These are phyloP conservation scores for Erysimum cheiri DNA, from an alignment of 441 rosid genomes.

Conservation along the genomic window DNA sequence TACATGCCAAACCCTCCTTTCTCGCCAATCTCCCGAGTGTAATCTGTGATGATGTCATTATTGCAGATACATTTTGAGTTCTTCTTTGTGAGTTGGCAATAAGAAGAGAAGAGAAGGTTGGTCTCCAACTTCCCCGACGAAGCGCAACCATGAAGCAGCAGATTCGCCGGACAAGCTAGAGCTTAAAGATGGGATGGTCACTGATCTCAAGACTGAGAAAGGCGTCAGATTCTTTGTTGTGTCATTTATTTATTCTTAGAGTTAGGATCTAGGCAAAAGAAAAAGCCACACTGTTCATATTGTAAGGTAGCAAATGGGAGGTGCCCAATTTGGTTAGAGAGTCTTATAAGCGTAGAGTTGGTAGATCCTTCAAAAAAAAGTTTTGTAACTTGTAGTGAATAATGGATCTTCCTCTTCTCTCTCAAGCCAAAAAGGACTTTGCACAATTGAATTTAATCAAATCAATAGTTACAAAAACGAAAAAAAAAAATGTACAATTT, in stretches of 20 bases:
- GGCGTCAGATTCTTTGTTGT: constrained; percentile 37
- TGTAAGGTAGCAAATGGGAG: constrained; percentile 49
- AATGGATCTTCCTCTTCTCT: constrained; percentile 37
- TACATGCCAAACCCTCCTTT: constrained; percentile 83
- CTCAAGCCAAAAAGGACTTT: constrained; percentile 16
- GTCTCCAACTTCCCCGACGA: constrained; percentile 12
- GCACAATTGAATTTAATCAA: constrained; percentile 33
- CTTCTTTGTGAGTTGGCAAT: not conserved
- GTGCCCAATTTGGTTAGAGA: constrained; percentile 45
- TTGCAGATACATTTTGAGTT: constrained; percentile 22
- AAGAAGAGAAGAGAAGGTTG: constrained; percentile 33
- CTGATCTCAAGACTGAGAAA: constrained; percentile 31
- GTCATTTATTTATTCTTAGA: constrained; percentile 49
- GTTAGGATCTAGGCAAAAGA: constrained; percentile 44
- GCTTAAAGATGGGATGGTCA: constrained; percentile 33
- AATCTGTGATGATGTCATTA: constrained; percentile 30
- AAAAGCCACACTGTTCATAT: constrained; percentile 56
- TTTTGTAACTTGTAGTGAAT: constrained; percentile 42
- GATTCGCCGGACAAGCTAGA: constrained; percentile 13
- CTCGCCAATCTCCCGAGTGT: constrained; percentile 89
- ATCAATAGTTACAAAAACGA: constrained; percentile 17
- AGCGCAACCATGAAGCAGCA: constrained; percentile 28
- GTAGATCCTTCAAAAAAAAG: constrained; percentile 36
- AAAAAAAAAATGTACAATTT: not conserved
- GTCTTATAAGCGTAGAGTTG: constrained; percentile 40